Conservation (phyloP, 306 rosid species). For the Trifolium dubium region DNA sequence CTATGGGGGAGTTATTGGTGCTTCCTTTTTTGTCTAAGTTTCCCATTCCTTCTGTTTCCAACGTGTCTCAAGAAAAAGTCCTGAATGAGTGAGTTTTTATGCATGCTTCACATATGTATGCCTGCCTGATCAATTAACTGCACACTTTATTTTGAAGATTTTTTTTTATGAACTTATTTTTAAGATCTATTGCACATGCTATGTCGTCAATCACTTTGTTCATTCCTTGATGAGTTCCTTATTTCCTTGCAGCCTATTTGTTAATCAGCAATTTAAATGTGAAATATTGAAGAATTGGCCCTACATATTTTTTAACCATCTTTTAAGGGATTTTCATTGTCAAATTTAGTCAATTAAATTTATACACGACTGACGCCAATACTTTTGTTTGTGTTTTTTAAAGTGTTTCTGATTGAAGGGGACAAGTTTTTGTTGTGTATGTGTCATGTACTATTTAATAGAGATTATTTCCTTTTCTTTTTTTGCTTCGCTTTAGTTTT, state of each 20-base stretch:
- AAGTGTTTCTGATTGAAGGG: background rate
- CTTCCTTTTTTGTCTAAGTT: slow-evolving; percentile 88
- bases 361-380: slow-evolving; percentile 23
- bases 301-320: background rate
- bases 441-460: slow-evolving; percentile 18
- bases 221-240: slow-evolving; percentile 21
- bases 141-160: slow-evolving; percentile 20
- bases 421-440: slow-evolving; percentile 6
- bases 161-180: slow-evolving; percentile 9
- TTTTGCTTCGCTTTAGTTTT: slow-evolving; percentile 16
- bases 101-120: slow-evolving; percentile 29
- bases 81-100: slow-evolving; percentile 67
- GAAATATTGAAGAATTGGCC: slow-evolving; percentile 7
- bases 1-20: slow-evolving; percentile 87
- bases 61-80: slow-evolving; percentile 54
- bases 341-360: slow-evolving; percentile 20
- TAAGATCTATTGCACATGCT: slow-evolving; percentile 2
- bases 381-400: background rate
- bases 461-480: slow-evolving; percentile 12
- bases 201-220: slow-evolving; percentile 18
- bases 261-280: slow-evolving; percentile 12
- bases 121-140: slow-evolving; percentile 15
- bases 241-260: slow-evolving; percentile 4
- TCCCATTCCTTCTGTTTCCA: slow-evolving; percentile 73
- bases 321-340: slow-evolving; percentile 5